Evolutionary conservation across 495 filamentous ascomycete species (phyloP).

Genomic region (Podospora tetraspora): DNA sequence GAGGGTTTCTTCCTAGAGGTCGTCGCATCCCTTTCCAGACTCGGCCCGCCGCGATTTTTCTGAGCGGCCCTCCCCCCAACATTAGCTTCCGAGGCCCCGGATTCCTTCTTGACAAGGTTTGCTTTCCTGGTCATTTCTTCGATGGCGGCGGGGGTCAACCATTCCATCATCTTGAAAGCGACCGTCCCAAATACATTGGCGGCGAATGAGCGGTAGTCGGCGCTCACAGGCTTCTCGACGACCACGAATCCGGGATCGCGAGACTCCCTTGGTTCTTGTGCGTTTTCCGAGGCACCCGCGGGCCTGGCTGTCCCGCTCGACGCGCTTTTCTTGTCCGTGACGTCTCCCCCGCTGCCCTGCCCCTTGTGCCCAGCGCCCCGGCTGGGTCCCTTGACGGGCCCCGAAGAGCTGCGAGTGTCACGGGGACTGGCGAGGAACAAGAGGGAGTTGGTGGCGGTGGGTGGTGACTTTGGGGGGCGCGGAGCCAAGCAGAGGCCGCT

Average conservation of each 20-base stretch:
- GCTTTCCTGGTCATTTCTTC: conserved; percentile 37
- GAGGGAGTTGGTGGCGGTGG: conserved; percentile 36
- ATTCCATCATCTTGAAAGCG: conserved; percentile 74
- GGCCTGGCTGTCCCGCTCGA: not conserved
- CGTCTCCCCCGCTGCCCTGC: conserved; percentile 1
- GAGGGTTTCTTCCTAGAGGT: not conserved
- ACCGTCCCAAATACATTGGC: conserved; percentile 76
- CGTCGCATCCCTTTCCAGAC: not conserved
- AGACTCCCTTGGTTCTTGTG: conserved; percentile 3
- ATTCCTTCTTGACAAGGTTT: conserved; percentile 10
- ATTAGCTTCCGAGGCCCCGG: not conserved
- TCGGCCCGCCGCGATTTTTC: not conserved
- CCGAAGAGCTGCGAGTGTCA: conserved; percentile 14
- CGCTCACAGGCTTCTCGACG: conserved; percentile 49
- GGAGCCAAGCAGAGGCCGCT: conserved; percentile 62
- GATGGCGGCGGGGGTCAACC: conserved; percentile 55
- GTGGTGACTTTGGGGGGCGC: conserved; percentile 31
- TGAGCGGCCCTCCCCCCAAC: not conserved
- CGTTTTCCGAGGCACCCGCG: not conserved
- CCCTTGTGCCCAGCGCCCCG: conserved; percentile 11
- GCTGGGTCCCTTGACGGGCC: not conserved
- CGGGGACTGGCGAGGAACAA: conserved; percentile 30
- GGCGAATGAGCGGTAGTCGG: conserved; percentile 79
- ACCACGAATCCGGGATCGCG: conserved; percentile 23
- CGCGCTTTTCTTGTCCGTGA: not conserved